A percentile compares a stretch with the other conserved stretches of the same genome.
phyloP scores from a whole-genome alignment of 148 eudicot genomes.

The Cornus florida region DNA sequence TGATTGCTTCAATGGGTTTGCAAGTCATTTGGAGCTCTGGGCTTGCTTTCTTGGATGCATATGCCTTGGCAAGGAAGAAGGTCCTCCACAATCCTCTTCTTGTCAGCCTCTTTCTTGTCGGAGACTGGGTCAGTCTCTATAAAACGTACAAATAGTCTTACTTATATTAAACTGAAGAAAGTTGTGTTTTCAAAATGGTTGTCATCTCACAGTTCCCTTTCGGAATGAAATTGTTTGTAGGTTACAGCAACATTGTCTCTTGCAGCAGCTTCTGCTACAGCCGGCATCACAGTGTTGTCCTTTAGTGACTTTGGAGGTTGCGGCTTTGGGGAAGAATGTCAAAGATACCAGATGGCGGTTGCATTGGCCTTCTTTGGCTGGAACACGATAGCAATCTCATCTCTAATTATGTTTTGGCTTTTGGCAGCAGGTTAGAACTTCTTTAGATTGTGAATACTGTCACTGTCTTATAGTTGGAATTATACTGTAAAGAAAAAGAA shows the following conservation, averaged over 20 bases:
- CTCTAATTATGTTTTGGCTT: conserved; percentile 77
- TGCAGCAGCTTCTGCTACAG: conserved; percentile 75
- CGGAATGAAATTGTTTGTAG: conserved; percentile 25
- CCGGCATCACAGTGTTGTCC: conserved; percentile 58
- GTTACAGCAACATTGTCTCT: conserved; percentile 71
- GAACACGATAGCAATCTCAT: conserved; percentile 51
- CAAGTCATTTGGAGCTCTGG: conserved; percentile 73
- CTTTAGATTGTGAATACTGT: not conserved
- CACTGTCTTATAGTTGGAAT: not conserved
- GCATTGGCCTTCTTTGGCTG: conserved; percentile 72
- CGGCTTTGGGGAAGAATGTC: conserved; percentile 41
- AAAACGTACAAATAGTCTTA: not conserved
- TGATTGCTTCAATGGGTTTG: conserved; percentile 75
- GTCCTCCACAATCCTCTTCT: conserved; percentile 48
- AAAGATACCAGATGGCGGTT: conserved; percentile 58
- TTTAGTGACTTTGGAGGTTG: conserved; percentile 51
- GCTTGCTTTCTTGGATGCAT: conserved; percentile 65
- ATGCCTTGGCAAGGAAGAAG: conserved; percentile 48
- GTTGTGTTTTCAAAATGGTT: too few relatives aligned
- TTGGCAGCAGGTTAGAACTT: conserved; percentile 56
- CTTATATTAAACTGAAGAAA: too few relatives aligned
- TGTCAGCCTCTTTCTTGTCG: conserved; percentile 68
- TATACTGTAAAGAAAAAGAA: not conserved
- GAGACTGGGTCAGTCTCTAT: conserved; percentile 63
- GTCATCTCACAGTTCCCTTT: too few relatives aligned